Base-by-base conservation (phyloP, 2,329 filamentous ascomycete species). In the Chaetomium sp. region DNA sequence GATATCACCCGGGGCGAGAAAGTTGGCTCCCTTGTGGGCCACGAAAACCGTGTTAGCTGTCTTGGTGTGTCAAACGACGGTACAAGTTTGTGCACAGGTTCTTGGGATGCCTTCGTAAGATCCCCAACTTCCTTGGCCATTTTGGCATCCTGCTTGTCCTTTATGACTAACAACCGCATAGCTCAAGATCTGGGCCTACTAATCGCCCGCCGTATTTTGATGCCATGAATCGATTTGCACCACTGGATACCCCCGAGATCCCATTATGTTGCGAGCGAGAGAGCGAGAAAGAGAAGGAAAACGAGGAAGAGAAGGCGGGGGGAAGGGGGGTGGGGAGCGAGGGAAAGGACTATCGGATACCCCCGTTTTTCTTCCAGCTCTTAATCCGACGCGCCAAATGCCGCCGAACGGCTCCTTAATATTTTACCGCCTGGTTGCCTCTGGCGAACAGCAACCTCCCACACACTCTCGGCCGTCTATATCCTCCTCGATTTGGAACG, bases 31-130 rank as follows among this genome's bases (percentile, higher is more conserved):
- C 81, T 99, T 58, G 92, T 95, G 68, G 94, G 94, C 67, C 94
- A 99, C 74, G 92, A 97, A 76, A 99, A 99, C 79, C 88, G 94
- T 65, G 94, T 99, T 71, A 97, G 92, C 82, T 99, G 94, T 75
- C 78, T 99, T 70, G 94, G 94, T 64, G 94, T 99, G 66, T 97
- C 92, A 80, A 97, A 97, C 73, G 94, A 99, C 70, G 94, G 92
- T 61, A 96, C 97, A 78, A 97, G 92, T 79, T 80, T 99, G 77
- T 97, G 94, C 83, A 99, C 94, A 69, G 94, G 94, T 73, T 99
- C 94, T 65, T 99, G 94, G 94, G 94, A 99, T 77, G 96, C 94
- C 68, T 82, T 96, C 80, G 94, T 97, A 82, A 77, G 90, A 81
- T 54, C 38, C 37, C 9, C n/a, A 27, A 27, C 12, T 48, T 3